Evolutionary conservation across 208 protist species (phyloP), one percentile per base, ranked within the genome.

Genomic region (Trypanosoma caninum): DNA sequence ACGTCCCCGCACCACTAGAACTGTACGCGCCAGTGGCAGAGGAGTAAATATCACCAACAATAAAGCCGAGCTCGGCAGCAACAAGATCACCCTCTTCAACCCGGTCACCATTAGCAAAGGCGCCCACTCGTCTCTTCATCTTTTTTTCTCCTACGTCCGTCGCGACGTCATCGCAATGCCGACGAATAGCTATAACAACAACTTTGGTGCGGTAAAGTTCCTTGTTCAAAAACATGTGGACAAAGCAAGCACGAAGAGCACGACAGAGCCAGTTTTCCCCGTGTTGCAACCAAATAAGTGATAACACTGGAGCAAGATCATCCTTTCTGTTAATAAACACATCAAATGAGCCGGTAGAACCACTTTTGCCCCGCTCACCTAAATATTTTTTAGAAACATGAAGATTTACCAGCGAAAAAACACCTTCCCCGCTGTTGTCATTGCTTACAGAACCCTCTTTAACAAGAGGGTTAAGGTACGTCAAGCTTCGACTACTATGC

Each of bases 251-350:
- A 8, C 89, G 86, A 42, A 96, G 59, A 0, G 72, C 61, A n/a
- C 59, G 62, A 50, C 86, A 96, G 1, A 96, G 44, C 87, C 89
- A 96, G 40, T 86, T 91, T 40, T 96, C 86, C 11, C 84, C 80
- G 60, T 93, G 85, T 55, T 92, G 84, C 11, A 55, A 48, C 10
- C 51, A 38, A 42, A 96, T 85, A 11, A 91, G 58, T 7, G 64
- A 59, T 42, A 96, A 68, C 23, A 88, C 77, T 35, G 80, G 74
- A 2, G 23, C 59, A 7, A 91, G 2, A 53, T 93, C 88, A 31
- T 87, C 84, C 20, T 55, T 41, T 10, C 83, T 69, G 48, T 95
- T 93, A 9, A 95, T 50, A 55, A 84, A 93, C 2, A 92, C 63
- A 46, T 80, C 71, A 57, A 89, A 91, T 0, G 71, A 68, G 1